Base-by-base conservation (phyloP, 306 rosid genomes). In the Begonia peltatifolia region DNA sequence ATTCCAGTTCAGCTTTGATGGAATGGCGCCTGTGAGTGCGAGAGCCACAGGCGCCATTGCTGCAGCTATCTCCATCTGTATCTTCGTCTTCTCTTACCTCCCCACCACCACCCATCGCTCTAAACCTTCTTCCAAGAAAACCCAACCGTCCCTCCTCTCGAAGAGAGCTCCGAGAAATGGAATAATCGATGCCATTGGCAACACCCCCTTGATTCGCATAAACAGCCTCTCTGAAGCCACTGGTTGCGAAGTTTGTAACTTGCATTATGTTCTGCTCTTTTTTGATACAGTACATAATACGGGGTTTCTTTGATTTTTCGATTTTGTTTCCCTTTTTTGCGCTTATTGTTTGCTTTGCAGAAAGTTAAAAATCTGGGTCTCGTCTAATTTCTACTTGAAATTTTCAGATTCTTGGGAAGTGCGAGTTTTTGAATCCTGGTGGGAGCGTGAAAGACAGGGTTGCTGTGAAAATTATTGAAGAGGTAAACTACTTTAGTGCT, bases 391-490 rank as follows among this genome's bases (percentile, higher is more conserved):
- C 48, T 41, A 0, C 53, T 30, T 14, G 50, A 47, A 30, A 61
- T 56, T 55, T 57, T 66, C 74, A 90, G 94, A 83, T 90, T 61
- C 71, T 83, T 50, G 99, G 84, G 11, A 90, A 90, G 80, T 83
- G 95, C 66, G 99, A 86, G 73, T 86, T 90, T 63, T 75, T 90
- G 79, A 90, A 90, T 53, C 99, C 95, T 0, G 99, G 99, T 55
- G 95, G 95, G 23, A 90, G 99, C 57, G 95, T 90, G 48, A 90
- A 90, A 54, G 99, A 86, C 53, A 83, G 99, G 13, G 95, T 90
- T 54, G 99, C 95, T 0, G 75, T 86, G 50, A 69, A 86, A 67
- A 81, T 86, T 17, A 86, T 86, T 57, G 73, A 79, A 64, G 99
- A 86, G 95, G 97, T 87, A 23, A 16, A 5, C 20, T 47, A 13